Conservation (phyloP, 768 basidiomycete species). For the Tremella mesenterica region DNA sequence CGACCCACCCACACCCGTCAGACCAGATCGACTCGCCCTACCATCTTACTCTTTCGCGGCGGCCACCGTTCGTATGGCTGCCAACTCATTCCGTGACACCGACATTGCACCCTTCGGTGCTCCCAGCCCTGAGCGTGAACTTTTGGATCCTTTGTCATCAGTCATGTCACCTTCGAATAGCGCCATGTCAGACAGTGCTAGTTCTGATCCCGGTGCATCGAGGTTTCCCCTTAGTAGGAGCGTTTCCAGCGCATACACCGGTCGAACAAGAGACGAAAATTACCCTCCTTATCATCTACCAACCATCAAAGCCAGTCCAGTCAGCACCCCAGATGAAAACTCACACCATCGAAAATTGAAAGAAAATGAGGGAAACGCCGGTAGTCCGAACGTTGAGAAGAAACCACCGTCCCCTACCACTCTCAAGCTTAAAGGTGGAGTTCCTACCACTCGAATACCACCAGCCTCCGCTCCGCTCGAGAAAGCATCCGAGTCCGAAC, state of each 20-base stretch:
- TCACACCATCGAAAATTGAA: slow-evolving; percentile 11
- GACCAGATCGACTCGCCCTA: slow-evolving; percentile 24
- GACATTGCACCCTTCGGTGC: slow-evolving; percentile 78
- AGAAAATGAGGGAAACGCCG: slow-evolving; percentile 30
- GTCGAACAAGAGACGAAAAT: slow-evolving; percentile 37
- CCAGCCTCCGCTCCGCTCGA: slow-evolving; percentile 50
- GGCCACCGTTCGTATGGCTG: slow-evolving; percentile 38
- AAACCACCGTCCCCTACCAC: slow-evolving; percentile 15
- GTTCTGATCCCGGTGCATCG: slow-evolving; percentile 41
- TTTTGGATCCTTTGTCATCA: slow-evolving; percentile 68
- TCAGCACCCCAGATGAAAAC: slow-evolving; percentile 48
- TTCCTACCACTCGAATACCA: slow-evolving; percentile 27
- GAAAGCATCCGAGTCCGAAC: slow-evolving; percentile 57
- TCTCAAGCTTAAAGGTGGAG: slow-evolving; percentile 17
- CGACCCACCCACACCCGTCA: not conserved
- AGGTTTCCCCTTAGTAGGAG: slow-evolving; percentile 34
- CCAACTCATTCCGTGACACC: slow-evolving; percentile 14
- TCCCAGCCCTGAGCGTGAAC: slow-evolving; percentile 82
- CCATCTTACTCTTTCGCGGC: slow-evolving; percentile 37
- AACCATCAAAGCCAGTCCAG: slow-evolving; percentile 29
- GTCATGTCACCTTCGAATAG: slow-evolving; percentile 7
- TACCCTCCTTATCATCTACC: slow-evolving; percentile 30
- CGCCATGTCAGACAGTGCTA: slow-evolving; percentile 15
- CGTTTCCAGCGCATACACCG: slow-evolving; percentile 37
- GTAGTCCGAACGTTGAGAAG: slow-evolving; percentile 27